A percentile compares a stretch with the other conserved stretches of the same genome.
Evolutionary conservation across 2,329 filamentous ascomycete species (phyloP).

Genomic region (Botrytis deweyae): DNA sequence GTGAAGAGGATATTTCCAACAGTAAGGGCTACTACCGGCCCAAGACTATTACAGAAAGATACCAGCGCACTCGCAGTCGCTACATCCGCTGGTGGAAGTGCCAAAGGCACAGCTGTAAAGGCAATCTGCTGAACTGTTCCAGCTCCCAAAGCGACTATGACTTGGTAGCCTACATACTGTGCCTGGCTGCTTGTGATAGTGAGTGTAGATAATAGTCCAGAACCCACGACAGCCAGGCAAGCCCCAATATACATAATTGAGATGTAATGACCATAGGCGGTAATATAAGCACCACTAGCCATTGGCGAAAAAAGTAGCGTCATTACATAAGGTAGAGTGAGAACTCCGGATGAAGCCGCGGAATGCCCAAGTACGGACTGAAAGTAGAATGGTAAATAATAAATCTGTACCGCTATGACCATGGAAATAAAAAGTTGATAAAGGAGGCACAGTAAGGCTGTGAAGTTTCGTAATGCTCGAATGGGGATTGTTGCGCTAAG

Average conservation of each 20-base stretch:
- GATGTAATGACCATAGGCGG: background rate
- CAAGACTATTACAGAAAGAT: background rate
- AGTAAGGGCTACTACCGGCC: background rate
- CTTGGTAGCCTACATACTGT: background rate
- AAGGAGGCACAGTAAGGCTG: background rate
- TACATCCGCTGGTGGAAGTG: background rate
- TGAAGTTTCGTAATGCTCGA: background rate
- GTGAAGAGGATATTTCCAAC: background rate
- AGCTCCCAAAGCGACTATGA: background rate
- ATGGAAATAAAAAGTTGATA: background rate
- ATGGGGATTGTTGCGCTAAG: background rate
- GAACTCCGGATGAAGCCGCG: background rate
- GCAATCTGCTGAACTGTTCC: no score
- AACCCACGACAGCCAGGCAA: background rate
- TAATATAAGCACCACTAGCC: background rate
- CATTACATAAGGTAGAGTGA: background rate
- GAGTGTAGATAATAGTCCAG: background rate
- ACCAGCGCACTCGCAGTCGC: background rate
- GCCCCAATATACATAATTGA: background rate
- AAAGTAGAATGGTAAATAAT: background rate
- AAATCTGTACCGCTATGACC: background rate
- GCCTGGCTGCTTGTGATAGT: background rate
- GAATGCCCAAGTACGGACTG: background rate
- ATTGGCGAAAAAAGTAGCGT: background rate
- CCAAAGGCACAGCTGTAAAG: no score